A percentile compares a stretch with the other conserved stretches of the same genome.
These are phyloP conservation scores for Golubevia pallescens DNA, from an alignment of 1,284 basidiomycete genomes.

Conservation along the genomic window DNA sequence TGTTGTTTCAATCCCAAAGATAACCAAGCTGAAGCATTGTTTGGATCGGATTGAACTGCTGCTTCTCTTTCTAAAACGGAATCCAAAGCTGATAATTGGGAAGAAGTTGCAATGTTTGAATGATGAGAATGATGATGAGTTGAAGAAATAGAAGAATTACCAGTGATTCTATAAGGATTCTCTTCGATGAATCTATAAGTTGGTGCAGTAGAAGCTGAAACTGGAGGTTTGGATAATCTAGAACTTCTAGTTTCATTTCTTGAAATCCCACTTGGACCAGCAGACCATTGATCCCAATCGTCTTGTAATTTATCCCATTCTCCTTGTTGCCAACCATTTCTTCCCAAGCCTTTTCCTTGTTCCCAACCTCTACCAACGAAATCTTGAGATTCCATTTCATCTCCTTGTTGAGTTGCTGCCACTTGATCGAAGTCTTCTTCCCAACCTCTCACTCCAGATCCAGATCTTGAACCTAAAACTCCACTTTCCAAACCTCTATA, in stretches of 20 bases:
- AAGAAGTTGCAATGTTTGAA: slow-evolving; percentile 4
- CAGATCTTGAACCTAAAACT: slow-evolving; percentile 25
- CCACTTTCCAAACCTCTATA: slow-evolving; percentile 40
- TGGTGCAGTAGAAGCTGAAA: slow-evolving; percentile 21
- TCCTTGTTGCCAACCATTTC: slow-evolving; percentile 43
- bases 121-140: slow-evolving; percentile 26
- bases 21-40: slow-evolving; percentile 80
- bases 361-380: slow-evolving; percentile 60
- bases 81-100: slow-evolving; percentile 25
- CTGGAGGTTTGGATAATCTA: neutral
- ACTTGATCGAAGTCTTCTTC: slow-evolving; percentile 32
- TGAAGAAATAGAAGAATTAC: slow-evolving; percentile 11
- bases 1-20: slow-evolving; percentile 95
- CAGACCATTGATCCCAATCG: slow-evolving; percentile 74
- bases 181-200: slow-evolving; percentile 48
- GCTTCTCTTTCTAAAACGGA: slow-evolving; percentile 81
- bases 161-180: slow-evolving; percentile 52
- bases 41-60: slow-evolving; percentile 79
- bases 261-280: no score
- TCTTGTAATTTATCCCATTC: slow-evolving; percentile 76
- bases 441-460: slow-evolving; percentile 15
- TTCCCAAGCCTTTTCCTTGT: slow-evolving; percentile 40
- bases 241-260: no score
- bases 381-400: slow-evolving; percentile 60
- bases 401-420: slow-evolving; percentile 13